Conservation (phyloP, 177 flowering plant species). For the Vitis hybrid region DNA sequence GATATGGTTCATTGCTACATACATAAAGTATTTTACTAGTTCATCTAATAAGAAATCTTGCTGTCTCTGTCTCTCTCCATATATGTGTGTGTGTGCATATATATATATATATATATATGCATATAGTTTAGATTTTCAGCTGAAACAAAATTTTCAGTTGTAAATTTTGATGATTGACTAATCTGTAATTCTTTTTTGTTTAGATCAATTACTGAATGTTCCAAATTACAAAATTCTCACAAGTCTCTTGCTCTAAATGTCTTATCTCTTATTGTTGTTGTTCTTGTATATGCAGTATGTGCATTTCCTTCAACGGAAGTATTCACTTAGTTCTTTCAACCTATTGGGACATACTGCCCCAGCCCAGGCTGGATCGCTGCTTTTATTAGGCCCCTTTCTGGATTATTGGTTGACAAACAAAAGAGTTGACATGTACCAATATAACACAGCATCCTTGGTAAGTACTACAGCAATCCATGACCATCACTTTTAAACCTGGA, state of each 20-base stretch:
- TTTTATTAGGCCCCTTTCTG: conserved; percentile 69
- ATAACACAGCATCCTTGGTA: conserved; percentile 47
- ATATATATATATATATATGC: neutral
- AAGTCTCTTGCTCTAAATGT: neutral
- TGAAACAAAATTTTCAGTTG: neutral
- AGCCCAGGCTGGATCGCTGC: conserved; percentile 69
- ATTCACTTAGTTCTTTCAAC: conserved; percentile 74
- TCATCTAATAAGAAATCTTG: too few species aligned
- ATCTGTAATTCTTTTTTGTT: neutral
- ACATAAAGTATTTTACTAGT: neutral
- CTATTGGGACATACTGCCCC: conserved; percentile 92
- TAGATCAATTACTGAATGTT: neutral
- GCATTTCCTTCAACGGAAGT: conserved; percentile 78
- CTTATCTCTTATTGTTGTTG: neutral
- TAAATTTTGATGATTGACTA: neutral
- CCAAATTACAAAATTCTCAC: neutral
- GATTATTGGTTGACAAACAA: conserved; percentile 79
- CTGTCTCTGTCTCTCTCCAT: neutral
- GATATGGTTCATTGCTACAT: neutral
- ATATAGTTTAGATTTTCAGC: neutral
- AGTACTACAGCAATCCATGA: conserved; percentile 22
- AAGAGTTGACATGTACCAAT: conserved; percentile 55
- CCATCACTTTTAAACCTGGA: neutral
- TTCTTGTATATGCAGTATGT: conserved; percentile 58
- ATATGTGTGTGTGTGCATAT: too few species aligned